Conservation (phyloP, 2,329 filamentous ascomycete genomes). For the Diplodia intermedia region DNA sequence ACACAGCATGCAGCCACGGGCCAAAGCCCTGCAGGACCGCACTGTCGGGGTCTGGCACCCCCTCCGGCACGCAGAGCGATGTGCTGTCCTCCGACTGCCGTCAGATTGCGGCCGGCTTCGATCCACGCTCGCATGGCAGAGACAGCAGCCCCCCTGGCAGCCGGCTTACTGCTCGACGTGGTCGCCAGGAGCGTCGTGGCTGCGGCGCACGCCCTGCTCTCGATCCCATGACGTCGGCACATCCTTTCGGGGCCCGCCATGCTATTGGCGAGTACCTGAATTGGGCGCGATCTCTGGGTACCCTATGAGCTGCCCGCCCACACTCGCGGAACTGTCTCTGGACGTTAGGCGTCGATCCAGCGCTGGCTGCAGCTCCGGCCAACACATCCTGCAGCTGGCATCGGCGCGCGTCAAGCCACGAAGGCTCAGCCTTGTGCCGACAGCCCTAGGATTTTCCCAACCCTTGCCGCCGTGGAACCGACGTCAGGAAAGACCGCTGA, state of each 20-base stretch:
- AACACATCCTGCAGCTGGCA: constrained; percentile 48
- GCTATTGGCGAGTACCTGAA: constrained; percentile 36
- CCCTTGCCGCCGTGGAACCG: constrained; percentile 25
- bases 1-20: constrained; percentile 17
- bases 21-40: constrained; percentile 17
- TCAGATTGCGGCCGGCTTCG: constrained; percentile 19
- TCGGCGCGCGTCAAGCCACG: constrained; percentile 37
- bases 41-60: constrained; percentile 20
- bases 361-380: constrained; percentile 37
- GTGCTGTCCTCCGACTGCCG: constrained; percentile 30
- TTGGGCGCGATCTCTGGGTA: constrained; percentile 43
- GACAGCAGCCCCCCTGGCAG: constrained; percentile 18
- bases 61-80: constrained; percentile 24
- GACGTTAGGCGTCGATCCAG: constrained; percentile 32
- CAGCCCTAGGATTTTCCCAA: constrained; percentile 29
- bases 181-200: constrained; percentile 24
- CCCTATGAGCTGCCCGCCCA: constrained; percentile 47
- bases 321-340: constrained; percentile 39
- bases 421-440: constrained; percentile 40
- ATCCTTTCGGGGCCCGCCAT: constrained; percentile 11
- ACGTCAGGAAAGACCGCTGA: constrained; percentile 16
- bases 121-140: constrained; percentile 18
- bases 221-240: constrained; percentile 24
- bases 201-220: constrained; percentile 26
- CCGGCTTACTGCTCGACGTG: constrained; percentile 29